Evolutionary conservation across 495 filamentous ascomycete genomes (phyloP).

Genomic region (Parathielavia appendiculata): DNA sequence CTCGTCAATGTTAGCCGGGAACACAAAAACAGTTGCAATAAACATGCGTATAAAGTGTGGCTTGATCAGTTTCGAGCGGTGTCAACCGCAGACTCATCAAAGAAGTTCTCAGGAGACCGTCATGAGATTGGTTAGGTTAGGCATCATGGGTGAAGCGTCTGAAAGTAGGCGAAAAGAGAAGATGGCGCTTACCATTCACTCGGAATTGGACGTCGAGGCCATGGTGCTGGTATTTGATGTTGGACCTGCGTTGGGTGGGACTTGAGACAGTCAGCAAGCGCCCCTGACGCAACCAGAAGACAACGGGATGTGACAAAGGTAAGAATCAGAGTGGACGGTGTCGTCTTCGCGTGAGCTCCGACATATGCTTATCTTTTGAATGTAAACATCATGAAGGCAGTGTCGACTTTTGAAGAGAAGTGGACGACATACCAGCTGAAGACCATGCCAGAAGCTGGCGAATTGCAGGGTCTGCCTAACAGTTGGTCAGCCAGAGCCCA

Average conservation of each 20-base stretch:
- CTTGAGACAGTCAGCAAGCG: conserved; percentile 24
- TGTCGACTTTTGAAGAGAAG: background rate
- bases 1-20: too few species aligned
- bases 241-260: background rate
- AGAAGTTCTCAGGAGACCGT: conserved; percentile 96
- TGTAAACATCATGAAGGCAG: conserved; percentile 58
- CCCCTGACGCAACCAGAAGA: background rate
- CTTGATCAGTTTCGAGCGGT: too few species aligned
- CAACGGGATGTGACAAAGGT: conserved; percentile 28
- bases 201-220: background rate
- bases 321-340: conserved; percentile 42
- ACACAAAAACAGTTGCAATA: too few species aligned
- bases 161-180: conserved; percentile 8
- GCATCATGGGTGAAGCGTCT: conserved; percentile 60
- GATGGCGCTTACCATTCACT: conserved; percentile 19
- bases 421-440: background rate
- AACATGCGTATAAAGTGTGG: too few species aligned
- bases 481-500: conserved; percentile 20
- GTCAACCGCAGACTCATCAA: too few species aligned
- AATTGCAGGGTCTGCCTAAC: background rate
- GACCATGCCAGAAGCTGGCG: conserved; percentile 20
- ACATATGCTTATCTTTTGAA: conserved; percentile 81
- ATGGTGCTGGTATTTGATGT: background rate
- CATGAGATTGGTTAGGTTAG: conserved; percentile 78
- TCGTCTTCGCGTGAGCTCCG: conserved; percentile 68